Evolutionary conservation across 2,329 filamentous ascomycete genomes (phyloP), one percentile per base, ranked within the genome.

Genomic region (Bipolaris bicolor): DNA sequence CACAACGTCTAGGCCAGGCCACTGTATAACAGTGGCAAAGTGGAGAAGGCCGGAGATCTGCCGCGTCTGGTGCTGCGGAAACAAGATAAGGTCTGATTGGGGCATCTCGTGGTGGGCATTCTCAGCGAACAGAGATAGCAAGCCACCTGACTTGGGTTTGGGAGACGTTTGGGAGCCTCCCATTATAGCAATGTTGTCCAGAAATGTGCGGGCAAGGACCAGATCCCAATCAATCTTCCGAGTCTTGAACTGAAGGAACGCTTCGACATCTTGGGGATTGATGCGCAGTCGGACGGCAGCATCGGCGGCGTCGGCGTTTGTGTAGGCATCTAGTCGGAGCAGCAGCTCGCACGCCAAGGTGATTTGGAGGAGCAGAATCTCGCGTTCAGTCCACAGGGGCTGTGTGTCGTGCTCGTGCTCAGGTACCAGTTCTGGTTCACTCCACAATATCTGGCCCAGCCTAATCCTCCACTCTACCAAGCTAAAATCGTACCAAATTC

Each of bases 401-500:
- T 52, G 52, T 1, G 61, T n/a, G 1, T 15, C 40, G 6, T 26
- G n/a, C 2, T 68, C 58, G 53, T 71, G 46, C 54, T 75, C 60
- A 57, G 57, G 37, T 11, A 56, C 39, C 6, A 62, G 33, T 15
- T 73, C 68, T 7, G 61, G 58, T 37, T 73, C 69, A 15, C 83
- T 87, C 88, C 89, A 92, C 2, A 92, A 76, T 40, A 91, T 82
- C 74, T 91, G 89, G 6, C 89, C 89, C 1, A 92, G 79, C 11
- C 88, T 82, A 56, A 92, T 88, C 36, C 89, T 83, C 88, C 88
- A 91, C 70, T 91, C 89, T 6, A 91, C 86, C 31, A 87, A 82
- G 18, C 88, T 89, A 63, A 92, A 89, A 73, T 92, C 88, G 49
- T 89, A 83, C 89, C 89, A 92, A 44, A 90, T 84, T 54, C 88